These are phyloP conservation scores for Penicillium atrosanguineum DNA, from an alignment of 495 filamentous ascomycete genomes.

Conservation along the genomic window DNA sequence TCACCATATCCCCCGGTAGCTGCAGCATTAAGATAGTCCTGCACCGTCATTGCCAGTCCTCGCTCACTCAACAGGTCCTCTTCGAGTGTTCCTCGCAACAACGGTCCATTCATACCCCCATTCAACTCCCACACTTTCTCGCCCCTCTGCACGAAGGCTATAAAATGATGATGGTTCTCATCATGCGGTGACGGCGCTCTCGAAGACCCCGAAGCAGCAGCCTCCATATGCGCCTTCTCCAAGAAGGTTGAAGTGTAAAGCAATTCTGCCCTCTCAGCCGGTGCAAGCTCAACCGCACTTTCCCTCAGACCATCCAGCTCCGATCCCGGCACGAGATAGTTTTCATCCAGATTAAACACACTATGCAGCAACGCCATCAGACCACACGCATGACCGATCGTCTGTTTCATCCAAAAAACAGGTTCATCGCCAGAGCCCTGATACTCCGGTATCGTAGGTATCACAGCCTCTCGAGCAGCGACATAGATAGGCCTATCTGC, in stretches of 20 bases:
- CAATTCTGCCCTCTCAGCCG: constrained; percentile 53
- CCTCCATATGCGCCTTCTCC: constrained; percentile 67
- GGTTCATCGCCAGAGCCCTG: constrained; percentile 51
- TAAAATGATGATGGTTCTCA: constrained; percentile 68
- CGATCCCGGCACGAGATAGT: constrained; percentile 35
- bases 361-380: constrained; percentile 61
- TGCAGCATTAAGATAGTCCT: constrained; percentile 57
- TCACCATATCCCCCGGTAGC: constrained; percentile 53
- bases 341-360: constrained; percentile 50
- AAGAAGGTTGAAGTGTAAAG: constrained; percentile 67
- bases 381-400: constrained; percentile 64
- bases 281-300: constrained; percentile 36
- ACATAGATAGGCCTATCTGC: constrained; percentile 48
- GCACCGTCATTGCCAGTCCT: constrained; percentile 61
- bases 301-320: constrained; percentile 27
- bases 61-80: constrained; percentile 69
- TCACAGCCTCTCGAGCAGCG: constrained; percentile 29
- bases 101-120: constrained; percentile 69
- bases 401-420: constrained; percentile 63
- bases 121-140: constrained; percentile 79
- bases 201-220: constrained; percentile 66
- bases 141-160: constrained; percentile 74
- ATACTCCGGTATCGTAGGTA: constrained; percentile 41
- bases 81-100: constrained; percentile 64
- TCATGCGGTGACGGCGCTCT: constrained; percentile 61